Base-by-base conservation (phyloP, 495 filamentous ascomycete species). In the Aspergillus conjunctus region DNA sequence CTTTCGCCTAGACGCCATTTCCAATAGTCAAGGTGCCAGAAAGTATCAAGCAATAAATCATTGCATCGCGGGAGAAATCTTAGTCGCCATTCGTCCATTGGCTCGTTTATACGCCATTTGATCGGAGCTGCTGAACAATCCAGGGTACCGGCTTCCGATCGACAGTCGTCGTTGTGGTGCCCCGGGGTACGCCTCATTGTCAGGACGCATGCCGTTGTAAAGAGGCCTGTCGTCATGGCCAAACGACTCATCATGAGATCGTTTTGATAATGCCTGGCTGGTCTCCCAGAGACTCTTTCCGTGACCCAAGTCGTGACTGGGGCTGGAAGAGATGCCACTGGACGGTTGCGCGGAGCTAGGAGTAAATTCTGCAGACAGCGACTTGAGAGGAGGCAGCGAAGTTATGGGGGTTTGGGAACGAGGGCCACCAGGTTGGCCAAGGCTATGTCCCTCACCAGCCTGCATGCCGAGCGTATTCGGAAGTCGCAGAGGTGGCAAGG, bases 51-150 rank as follows among this genome's bases (percentile, higher is more conserved):
- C 32, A 15, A 39, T 31, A n/a, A 21, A 51, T 22, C 60, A 68
- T 56, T 59, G 58, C 21, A 57, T 57, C 0, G 58, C 52, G 2
- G 71, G 73, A n/a, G 68, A 66, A 3, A 65, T 62, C 46, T 74
- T 75, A 51, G 68, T 72, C 41, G 70, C 72, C 66, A 73, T 73
- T 21, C 66, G 61, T 2, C 76, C 76, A 20, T 79, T 77, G 39
- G 81, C 81, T 54, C 81, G 77, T 66, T 80, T 82, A 64, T 84
- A 84, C 22, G 69, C 68, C 79, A 84, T 78, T 43, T 72, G 67
- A 43, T 73, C 72, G 10, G 71, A 56, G 33, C 76, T 74, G 31
- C 68, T 65, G 54, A 78, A 72, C 20, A 70, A 61, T 8, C 69
- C 68, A 26, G 26, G 26, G 15, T 61, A 63, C 15, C 71, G 67